Percentiles rank a stretch among this genome's conserved stretches.
phyloP scores from a whole-genome alignment of 2,329 filamentous ascomycete species.

The Incumbomyces delicatus region DNA sequence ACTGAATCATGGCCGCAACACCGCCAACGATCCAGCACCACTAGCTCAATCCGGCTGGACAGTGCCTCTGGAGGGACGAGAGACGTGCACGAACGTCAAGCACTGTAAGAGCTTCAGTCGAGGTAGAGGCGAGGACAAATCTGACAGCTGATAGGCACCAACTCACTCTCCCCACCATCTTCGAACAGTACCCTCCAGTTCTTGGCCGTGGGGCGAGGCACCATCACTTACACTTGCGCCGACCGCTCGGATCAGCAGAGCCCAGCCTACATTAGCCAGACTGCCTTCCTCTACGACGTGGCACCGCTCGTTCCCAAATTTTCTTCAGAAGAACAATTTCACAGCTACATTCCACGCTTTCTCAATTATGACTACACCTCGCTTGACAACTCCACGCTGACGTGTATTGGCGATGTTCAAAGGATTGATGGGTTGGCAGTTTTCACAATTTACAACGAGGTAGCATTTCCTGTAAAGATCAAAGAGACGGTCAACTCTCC shows the following conservation, averaged over 20 bases:
- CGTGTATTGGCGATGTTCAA: constrained; percentile 17
- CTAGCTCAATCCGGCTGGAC: constrained; percentile 14
- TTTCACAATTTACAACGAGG: constrained; percentile 21
- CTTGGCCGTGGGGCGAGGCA: constrained; percentile 38
- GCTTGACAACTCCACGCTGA: constrained; percentile 15
- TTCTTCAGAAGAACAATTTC: constrained; percentile 25
- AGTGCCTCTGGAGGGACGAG: constrained; percentile 16
- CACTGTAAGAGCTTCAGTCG: constrained; percentile 8
- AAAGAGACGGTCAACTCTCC: constrained; percentile 14
- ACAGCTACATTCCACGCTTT: constrained; percentile 22
- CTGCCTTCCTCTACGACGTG: constrained; percentile 38
- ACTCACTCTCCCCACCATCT: constrained; percentile 24
- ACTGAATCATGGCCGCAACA: neutral
- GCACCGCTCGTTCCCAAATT: constrained; percentile 22
- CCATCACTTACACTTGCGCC: constrained; percentile 43
- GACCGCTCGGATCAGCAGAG: constrained; percentile 7
- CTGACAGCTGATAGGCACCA: constrained; percentile 9
- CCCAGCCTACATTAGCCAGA: constrained; percentile 34
- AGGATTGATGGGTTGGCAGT: constrained; percentile 14
- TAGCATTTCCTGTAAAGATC: constrained; percentile 12
- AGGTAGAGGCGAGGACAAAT: no score
- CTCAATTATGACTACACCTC: constrained; percentile 20
- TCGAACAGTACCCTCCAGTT: constrained; percentile 30
- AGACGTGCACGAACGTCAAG: constrained; percentile 11
- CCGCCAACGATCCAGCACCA: constrained; percentile 11